A percentile compares a stretch with the other conserved stretches of the same genome.
These are phyloP conservation scores for Aspergillus sclerotiicarbonarius DNA, from an alignment of 495 filamentous ascomycete genomes.

Conservation along the genomic window DNA sequence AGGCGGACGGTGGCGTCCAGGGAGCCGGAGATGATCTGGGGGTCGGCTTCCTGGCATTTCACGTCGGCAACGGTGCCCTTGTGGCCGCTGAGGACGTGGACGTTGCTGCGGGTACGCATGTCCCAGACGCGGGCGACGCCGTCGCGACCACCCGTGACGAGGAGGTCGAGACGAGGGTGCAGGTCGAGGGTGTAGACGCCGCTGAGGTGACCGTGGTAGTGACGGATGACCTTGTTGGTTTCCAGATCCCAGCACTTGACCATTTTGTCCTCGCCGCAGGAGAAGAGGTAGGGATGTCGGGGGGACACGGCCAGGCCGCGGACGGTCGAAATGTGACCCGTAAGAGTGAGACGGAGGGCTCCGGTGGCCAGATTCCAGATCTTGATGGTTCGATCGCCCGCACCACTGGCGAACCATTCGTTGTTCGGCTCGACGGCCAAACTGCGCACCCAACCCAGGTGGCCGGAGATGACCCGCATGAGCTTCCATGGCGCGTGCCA, in stretches of 20 bases:
- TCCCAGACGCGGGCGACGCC: constrained; percentile 97
- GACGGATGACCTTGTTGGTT: constrained; percentile 96
- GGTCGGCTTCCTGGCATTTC: constrained; percentile 93
- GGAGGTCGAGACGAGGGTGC: constrained; percentile 90
- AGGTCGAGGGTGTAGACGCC: constrained; percentile 91
- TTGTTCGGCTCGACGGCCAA: constrained; percentile 94
- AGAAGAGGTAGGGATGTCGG: constrained; percentile 95
- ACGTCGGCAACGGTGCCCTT: constrained; percentile 84
- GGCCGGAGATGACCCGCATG: constrained; percentile 94
- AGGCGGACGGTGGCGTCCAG: constrained; percentile 89
- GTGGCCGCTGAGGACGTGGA: constrained; percentile 91
- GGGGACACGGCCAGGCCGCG: constrained; percentile 90
- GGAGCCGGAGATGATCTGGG: constrained; percentile 88
- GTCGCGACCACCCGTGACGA: constrained; percentile 93
- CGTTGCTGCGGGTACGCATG: constrained; percentile 92
- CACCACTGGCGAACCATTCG: constrained; percentile 96
- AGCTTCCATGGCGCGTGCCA: constrained; percentile 99
- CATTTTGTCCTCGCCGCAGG: constrained; percentile 99
- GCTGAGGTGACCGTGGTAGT: constrained; percentile 96
- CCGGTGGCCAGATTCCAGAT: constrained; percentile 97
- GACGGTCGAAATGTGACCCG: constrained; percentile 96
- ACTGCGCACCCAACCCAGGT: constrained; percentile 91
- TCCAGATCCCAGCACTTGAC: constrained; percentile 99
- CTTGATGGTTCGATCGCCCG: constrained; percentile 96
- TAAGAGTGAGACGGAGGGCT: constrained; percentile 77